These are phyloP conservation scores for Lentinula sp. DNA, from an alignment of 768 basidiomycete species.

Conservation along the genomic window DNA sequence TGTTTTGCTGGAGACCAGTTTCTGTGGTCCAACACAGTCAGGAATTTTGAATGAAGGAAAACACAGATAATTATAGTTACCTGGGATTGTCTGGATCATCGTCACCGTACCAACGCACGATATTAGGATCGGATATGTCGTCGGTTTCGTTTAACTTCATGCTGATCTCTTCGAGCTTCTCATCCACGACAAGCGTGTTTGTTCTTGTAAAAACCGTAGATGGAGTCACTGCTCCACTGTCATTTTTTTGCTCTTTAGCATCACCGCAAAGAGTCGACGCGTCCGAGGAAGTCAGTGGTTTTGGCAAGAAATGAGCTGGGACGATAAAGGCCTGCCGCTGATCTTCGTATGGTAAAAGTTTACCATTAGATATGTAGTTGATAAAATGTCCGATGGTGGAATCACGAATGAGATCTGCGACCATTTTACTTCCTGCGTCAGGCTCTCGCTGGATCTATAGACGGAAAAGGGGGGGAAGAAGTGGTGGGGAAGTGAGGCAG, in stretches of 20 bases:
- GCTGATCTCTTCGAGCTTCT: background rate
- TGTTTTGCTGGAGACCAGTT: constrained; percentile 24
- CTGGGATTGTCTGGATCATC: constrained; percentile 19
- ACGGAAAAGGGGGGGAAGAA: background rate
- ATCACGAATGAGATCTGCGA: constrained; percentile 11
- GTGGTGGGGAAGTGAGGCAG: background rate
- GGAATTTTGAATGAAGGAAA: background rate
- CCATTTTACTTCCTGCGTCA: constrained; percentile 16
- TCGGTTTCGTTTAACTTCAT: background rate
- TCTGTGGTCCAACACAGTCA: constrained; percentile 9
- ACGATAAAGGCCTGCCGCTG: constrained; percentile 5
- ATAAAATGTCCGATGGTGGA: constrained; percentile 11
- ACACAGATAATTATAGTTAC: background rate
- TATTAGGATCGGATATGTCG: constrained; percentile 10
- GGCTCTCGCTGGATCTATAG: background rate
- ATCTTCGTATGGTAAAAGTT: constrained; percentile 8
- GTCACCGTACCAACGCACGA: constrained; percentile 21
- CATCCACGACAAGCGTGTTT: background rate
- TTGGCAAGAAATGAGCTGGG: constrained; percentile 1
- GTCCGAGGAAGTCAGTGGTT: background rate
- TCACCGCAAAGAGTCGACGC: constrained; percentile 8
- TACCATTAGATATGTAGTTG: constrained; percentile 9
- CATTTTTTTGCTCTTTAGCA: background rate
- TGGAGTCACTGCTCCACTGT: background rate
- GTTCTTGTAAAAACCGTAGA: background rate